phyloP scores from a whole-genome alignment of 2,329 filamentous ascomycete species.

The Sarocladium brachiariae region DNA sequence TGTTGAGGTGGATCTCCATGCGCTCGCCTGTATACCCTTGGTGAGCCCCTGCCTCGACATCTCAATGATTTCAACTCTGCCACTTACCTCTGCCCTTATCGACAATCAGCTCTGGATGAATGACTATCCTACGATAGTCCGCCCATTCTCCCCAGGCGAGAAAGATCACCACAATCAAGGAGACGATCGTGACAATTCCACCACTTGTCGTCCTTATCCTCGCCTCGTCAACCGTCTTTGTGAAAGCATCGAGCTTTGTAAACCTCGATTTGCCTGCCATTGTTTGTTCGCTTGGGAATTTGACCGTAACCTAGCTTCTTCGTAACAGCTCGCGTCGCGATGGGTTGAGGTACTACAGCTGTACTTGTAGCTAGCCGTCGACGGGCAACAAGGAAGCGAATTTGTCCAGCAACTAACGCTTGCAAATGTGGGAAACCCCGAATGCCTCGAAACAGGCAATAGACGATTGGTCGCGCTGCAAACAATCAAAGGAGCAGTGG shows the following conservation, averaged over 20 bases:
- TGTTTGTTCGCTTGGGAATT: constrained; percentile 12
- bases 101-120: constrained; percentile 89
- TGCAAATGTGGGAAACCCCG: not conserved
- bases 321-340: not conserved
- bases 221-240: constrained; percentile 98
- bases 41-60: not conserved
- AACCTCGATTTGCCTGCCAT: constrained; percentile 94
- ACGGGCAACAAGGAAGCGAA: not conserved
- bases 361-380: not conserved
- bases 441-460: not conserved
- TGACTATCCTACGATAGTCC: constrained; percentile 79
- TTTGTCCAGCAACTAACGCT: constrained; percentile 4
- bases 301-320: not conserved
- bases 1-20: constrained; percentile 98
- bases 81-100: constrained; percentile 85
- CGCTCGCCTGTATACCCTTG: constrained; percentile 64
- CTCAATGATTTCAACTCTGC: not conserved
- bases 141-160: constrained; percentile 93
- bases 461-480: constrained; percentile 4
- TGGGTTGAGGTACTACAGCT: too few relatives aligned
- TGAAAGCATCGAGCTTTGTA: constrained; percentile 95
- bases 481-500: too few relatives aligned
- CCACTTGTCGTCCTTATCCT: constrained; percentile 92
- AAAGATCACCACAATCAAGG: constrained; percentile 80
- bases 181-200: constrained; percentile 88